Percentiles rank a stretch among this genome's conserved stretches.
Evolutionary conservation across 164 flowering plant genomes (phyloP).

Genomic region (Chimonanthus praecox): DNA sequence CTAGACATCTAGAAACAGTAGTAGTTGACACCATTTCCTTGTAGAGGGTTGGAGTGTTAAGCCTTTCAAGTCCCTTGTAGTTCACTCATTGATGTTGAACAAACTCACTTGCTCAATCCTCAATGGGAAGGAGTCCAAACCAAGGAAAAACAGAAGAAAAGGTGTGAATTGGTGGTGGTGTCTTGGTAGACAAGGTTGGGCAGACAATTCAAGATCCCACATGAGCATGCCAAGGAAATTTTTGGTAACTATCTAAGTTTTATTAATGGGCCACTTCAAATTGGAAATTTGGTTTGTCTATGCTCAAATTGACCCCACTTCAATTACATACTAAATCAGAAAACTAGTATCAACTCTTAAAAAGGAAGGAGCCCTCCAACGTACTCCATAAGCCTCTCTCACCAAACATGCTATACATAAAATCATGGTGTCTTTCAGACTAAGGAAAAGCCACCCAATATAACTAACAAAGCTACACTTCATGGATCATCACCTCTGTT

Average conservation of each 20-base stretch:
- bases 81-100: conserved; percentile 7
- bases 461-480: conserved; percentile 24
- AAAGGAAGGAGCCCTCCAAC: conserved; percentile 8
- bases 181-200: conserved; percentile 39
- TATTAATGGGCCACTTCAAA: not conserved
- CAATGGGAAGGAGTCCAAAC: conserved; percentile 25
- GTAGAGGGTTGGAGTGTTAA: not conserved
- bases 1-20: too few species aligned
- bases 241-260: conserved; percentile 1
- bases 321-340: too few species aligned
- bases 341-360: too few species aligned
- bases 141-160: conserved; percentile 16
- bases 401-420: conserved; percentile 35
- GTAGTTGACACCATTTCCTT: not conserved
- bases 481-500: conserved; percentile 4
- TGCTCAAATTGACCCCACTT: too few species aligned
- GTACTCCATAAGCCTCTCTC: conserved; percentile 21
- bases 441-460: conserved; percentile 33
- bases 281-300: too few species aligned
- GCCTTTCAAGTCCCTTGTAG: conserved; percentile 10
- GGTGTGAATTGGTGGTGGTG: conserved; percentile 10
- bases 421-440: conserved; percentile 39
- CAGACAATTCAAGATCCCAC: conserved; percentile 21
- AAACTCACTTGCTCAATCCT: not conserved
- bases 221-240: not conserved